Percentiles rank a stretch among this genome's conserved stretches.
Evolutionary conservation across 345 rosid genomes (phyloP).

Genomic region (Heritiera fomes): DNA sequence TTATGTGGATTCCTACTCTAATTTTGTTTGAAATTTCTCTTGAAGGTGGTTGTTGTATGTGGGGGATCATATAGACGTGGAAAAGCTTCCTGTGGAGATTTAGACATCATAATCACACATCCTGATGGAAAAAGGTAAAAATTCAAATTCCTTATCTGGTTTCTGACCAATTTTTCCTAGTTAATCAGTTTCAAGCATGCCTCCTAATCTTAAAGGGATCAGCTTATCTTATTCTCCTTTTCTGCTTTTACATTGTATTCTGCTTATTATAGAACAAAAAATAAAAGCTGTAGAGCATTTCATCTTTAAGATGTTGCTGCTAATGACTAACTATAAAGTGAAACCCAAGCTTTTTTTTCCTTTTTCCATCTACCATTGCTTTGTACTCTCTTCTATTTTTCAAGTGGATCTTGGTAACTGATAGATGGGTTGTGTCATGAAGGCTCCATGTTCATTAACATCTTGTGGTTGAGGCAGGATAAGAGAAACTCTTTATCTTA

Average conservation of each 20-base stretch:
- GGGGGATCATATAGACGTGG: conserved; percentile 99
- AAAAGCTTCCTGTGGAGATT: conserved; percentile 89
- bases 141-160: neutral
- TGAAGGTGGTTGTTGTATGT: conserved; percentile 71
- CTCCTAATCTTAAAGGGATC: neutral
- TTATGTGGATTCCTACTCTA: neutral
- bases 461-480: conserved; percentile 12
- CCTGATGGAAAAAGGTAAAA: conserved; percentile 83
- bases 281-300: neutral
- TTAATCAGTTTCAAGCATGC: neutral
- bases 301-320: neutral
- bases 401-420: neutral
- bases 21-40: conserved; percentile 19
- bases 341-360: neutral
- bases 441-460: neutral
- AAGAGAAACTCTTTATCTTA: neutral
- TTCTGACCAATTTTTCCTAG: neutral
- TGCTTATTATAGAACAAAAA: neutral
- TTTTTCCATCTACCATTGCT: neutral
- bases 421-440: neutral
- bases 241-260: neutral
- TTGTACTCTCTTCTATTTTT: neutral
- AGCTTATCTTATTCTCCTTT: neutral
- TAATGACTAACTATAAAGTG: neutral
- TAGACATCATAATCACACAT: conserved; percentile 83